A percentile compares a stretch with the other conserved stretches of the same genome.
phyloP scores from a whole-genome alignment of 306 rosid species.

The Delonix regia region DNA sequence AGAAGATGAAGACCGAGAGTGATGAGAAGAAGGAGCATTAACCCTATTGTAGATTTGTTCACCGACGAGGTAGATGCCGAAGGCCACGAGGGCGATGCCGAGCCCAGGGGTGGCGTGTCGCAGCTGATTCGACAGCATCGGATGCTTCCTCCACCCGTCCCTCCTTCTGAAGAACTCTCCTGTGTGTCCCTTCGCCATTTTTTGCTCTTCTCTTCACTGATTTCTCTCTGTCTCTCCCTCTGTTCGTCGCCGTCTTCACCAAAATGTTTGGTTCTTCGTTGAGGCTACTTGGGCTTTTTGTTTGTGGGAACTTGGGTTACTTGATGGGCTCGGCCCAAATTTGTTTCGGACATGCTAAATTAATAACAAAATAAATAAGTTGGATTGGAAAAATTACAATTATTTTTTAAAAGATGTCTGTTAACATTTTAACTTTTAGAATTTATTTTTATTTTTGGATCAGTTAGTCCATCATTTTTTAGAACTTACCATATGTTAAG shows the following conservation, averaged over 20 bases:
- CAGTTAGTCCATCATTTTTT: too few relatives aligned
- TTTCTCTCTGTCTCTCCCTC: slow-evolving; percentile 1
- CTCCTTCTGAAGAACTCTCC: slow-evolving; percentile 91
- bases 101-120: slow-evolving; percentile 94
- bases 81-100: slow-evolving; percentile 91
- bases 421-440: too few relatives aligned
- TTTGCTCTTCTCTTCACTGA: slow-evolving; percentile 13
- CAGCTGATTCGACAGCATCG: slow-evolving; percentile 73
- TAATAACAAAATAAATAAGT: neutral
- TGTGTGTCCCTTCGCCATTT: slow-evolving; percentile 60
- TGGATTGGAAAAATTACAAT: too few relatives aligned
- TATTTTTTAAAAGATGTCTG: too few relatives aligned
- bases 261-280: too few relatives aligned
- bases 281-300: neutral
- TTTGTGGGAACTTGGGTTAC: neutral
- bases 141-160: slow-evolving; percentile 96
- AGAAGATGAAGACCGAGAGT: slow-evolving; percentile 34
- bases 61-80: slow-evolving; percentile 82
- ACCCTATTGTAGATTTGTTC: slow-evolving; percentile 71
- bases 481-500: too few relatives aligned
- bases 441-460: too few relatives aligned
- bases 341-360: neutral
- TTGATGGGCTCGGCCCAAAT: neutral
- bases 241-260: neutral
- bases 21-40: slow-evolving; percentile 51